Conservation (phyloP, 768 basidiomycete species). For the Pholiota microspora region DNA sequence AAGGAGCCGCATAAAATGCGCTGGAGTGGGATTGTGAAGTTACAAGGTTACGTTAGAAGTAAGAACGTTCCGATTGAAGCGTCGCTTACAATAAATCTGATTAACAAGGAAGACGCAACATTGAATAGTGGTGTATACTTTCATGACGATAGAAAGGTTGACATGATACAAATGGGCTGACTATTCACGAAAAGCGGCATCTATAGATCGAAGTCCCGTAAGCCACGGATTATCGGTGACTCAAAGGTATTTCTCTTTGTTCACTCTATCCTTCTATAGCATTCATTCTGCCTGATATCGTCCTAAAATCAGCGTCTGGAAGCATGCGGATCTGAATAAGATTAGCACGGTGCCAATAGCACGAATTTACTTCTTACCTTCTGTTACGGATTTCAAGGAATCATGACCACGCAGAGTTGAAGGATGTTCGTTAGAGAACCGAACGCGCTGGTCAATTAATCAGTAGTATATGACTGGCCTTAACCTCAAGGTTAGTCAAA, state of each 20-base stretch:
- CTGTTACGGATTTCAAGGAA: neutral
- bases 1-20: neutral
- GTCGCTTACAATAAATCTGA: no score
- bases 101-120: no score
- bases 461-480: neutral
- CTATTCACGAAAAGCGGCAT: neutral
- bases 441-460: neutral
- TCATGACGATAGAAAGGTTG: no score
- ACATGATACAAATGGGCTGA: no score
- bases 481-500: neutral
- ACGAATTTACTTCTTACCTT: neutral
- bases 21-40: neutral
- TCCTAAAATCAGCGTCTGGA: neutral
- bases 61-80: no score
- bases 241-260: neutral
- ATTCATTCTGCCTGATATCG: neutral
- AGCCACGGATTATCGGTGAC: neutral
- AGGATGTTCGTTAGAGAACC: neutral
- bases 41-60: neutral
- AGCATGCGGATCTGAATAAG: conserved; percentile 2
- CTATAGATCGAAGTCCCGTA: neutral
- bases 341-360: neutral
- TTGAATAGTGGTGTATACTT: no score
- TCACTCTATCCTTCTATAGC: neutral
- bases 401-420: neutral